phyloP scores from a whole-genome alignment of 1,139 yeast species.

The Meyerozyma carpophila region DNA sequence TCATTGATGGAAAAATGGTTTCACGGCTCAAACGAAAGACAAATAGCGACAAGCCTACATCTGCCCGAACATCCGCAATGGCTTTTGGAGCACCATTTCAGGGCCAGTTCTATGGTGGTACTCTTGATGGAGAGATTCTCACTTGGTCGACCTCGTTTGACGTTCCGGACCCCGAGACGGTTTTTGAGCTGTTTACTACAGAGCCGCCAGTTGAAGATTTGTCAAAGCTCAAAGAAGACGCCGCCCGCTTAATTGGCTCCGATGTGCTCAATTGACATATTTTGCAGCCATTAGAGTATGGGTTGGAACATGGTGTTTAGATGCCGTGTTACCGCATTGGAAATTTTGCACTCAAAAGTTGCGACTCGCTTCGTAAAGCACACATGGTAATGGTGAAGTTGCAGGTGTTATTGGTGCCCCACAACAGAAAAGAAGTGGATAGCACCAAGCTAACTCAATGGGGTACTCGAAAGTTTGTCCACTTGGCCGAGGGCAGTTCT shows the following conservation, averaged over 20 bases:
- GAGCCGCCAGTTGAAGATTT: constrained; percentile 1
- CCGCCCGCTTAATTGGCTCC: constrained; percentile 5
- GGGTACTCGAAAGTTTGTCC: constrained; percentile 4
- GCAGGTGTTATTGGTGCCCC: constrained; percentile 37
- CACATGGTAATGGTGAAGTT: constrained; percentile 27
- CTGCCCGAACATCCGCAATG: constrained; percentile 46
- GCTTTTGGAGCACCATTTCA: constrained; percentile 42
- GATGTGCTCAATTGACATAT: background rate
- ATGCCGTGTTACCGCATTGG: background rate
- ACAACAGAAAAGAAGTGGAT: constrained; percentile 5
- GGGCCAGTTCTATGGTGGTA: constrained; percentile 46
- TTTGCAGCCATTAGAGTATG: background rate
- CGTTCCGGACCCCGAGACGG: constrained; percentile 9
- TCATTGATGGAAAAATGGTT: constrained; percentile 59
- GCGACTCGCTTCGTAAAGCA: background rate
- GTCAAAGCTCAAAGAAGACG: constrained; percentile 6
- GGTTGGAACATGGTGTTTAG: constrained; percentile 1
- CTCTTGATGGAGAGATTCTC: constrained; percentile 53
- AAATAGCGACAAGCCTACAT: constrained; percentile 13
- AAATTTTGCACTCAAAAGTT: background rate
- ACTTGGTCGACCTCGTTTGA: constrained; percentile 43
- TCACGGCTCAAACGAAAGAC: constrained; percentile 42
- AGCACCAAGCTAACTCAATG: constrained; percentile 4
- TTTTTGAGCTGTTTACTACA: constrained; percentile 3
- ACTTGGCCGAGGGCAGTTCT: constrained; percentile 1